Evolutionary conservation across 176 grass and related monocot species (phyloP), one percentile per base, ranked within the genome.

Genomic region (Ensete ventricosum): DNA sequence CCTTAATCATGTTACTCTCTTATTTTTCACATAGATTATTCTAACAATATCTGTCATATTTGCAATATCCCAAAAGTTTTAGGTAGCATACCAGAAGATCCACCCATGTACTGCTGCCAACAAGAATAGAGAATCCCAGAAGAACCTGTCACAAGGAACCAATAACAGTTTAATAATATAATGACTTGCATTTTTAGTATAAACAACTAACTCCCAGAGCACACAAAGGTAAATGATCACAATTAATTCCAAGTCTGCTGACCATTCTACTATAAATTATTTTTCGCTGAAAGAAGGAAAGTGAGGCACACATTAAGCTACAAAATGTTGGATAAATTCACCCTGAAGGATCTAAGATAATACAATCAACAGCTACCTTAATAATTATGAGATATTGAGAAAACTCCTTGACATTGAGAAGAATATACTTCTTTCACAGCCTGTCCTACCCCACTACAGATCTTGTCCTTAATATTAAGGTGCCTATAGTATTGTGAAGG

Each of bases 71-170:
- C 53, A 64, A 20, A 69, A 69, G 73, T 11, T 55, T 25, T 53
- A 72, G 75, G 68, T 78, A 71, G 77, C 86, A 71, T 89, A 99
- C 96, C 96, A 99, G 62, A 23, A 99, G 82, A 89, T 99, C 96
- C 10, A 94, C 96, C 96, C 96, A 99, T 16, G 96, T 95, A 67
- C 88, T 99, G 84, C 96, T 95, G 54, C 96, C 96, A 14, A 99
- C 91, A 75, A 99, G 96, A 83, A 99, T 83, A 74, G 96, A 99
- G 71, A 99, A 99, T 50, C 96, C 96, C 43, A 99, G 73, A 84
- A 99, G 88, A 62, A 99, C 95, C 95, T 98, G 78, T 50, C 43
- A 66, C 53, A 21, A 71, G 9, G 72, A 13, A 78, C 26, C 79
- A 84, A 50, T 67, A 72, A 71, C 60, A 16, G 25, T 16, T 19